Evolutionary conservation across 2,329 filamentous ascomycete species (phyloP).

Genomic region (Penicillium psychrosexuale): DNA sequence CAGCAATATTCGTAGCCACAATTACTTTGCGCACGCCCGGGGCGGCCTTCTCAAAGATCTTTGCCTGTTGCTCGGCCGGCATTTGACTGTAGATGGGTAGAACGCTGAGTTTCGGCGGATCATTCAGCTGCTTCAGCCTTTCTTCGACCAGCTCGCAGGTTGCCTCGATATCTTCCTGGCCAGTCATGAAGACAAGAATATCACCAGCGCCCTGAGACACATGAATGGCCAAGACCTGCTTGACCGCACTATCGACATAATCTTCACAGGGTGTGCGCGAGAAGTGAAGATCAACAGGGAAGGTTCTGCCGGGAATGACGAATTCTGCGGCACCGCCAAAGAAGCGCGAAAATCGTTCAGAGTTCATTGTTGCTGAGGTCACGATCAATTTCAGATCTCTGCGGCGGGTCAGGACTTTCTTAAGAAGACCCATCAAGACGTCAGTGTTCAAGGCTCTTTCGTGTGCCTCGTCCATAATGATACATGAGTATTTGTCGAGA

Average conservation of each 20-base stretch:
- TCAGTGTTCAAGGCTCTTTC: slow-evolving; percentile 95
- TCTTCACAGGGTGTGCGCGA: slow-evolving; percentile 94
- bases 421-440: slow-evolving; percentile 94
- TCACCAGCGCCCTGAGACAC: slow-evolving; percentile 91
- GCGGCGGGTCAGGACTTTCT: slow-evolving; percentile 87
- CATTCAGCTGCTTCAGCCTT: slow-evolving; percentile 80
- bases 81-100: slow-evolving; percentile 99
- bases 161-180: slow-evolving; percentile 95
- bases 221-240: slow-evolving; percentile 92
- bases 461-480: slow-evolving; percentile 99
- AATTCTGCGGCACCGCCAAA: slow-evolving; percentile 96
- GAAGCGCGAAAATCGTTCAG: slow-evolving; percentile 92
- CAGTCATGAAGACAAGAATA: slow-evolving; percentile 98
- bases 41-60: slow-evolving; percentile 90
- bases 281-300: slow-evolving; percentile 95
- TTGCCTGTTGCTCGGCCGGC: slow-evolving; percentile 95
- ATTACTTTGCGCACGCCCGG: slow-evolving; percentile 95
- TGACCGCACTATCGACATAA: slow-evolving; percentile 94
- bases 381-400: slow-evolving; percentile 94
- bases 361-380: slow-evolving; percentile 97
- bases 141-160: slow-evolving; percentile 93
- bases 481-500: slow-evolving; percentile 91
- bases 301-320: slow-evolving; percentile 90
- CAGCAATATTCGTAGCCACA: slow-evolving; percentile 96
- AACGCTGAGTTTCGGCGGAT: slow-evolving; percentile 91